Evolutionary conservation across 805 yeast species (phyloP).

Genomic region (Sungouiozyma ichnusensis): DNA sequence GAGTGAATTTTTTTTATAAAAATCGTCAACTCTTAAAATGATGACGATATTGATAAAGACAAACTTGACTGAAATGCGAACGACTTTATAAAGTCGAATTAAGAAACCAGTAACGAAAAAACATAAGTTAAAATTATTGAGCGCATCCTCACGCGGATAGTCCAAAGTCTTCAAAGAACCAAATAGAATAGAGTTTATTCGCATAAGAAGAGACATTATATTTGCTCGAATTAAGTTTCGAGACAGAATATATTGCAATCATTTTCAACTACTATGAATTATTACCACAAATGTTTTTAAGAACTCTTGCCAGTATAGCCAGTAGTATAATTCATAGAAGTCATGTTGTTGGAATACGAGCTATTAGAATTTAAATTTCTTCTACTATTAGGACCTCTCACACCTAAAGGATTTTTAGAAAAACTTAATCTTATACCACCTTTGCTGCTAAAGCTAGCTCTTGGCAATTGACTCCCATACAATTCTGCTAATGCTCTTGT

Average conservation of each 20-base stretch:
- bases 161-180: background rate
- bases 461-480: conserved; percentile 78
- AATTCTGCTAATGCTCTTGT: conserved; percentile 84
- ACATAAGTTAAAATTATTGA: background rate
- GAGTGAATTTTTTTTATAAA: background rate
- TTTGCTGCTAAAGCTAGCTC: conserved; percentile 45
- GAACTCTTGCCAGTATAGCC: background rate
- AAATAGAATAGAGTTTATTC: too few relatives aligned
- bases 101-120: background rate
- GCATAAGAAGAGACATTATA: too few relatives aligned
- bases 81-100: background rate
- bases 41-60: background rate
- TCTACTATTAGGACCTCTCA: conserved; percentile 54
- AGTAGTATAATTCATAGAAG: background rate
- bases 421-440: conserved; percentile 90
- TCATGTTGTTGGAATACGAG: background rate
- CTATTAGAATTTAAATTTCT: conserved; percentile 18
- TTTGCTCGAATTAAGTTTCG: background rate
- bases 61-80: background rate
- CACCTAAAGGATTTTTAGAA: conserved; percentile 94
- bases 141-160: too few relatives aligned
- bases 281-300: background rate
- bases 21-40: background rate
- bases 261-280: background rate
- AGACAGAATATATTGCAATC: background rate